Evolutionary conservation across 2,329 filamentous ascomycete genomes (phyloP), one percentile per base, ranked within the genome.

Genomic region (Mycosphaerella sp.): DNA sequence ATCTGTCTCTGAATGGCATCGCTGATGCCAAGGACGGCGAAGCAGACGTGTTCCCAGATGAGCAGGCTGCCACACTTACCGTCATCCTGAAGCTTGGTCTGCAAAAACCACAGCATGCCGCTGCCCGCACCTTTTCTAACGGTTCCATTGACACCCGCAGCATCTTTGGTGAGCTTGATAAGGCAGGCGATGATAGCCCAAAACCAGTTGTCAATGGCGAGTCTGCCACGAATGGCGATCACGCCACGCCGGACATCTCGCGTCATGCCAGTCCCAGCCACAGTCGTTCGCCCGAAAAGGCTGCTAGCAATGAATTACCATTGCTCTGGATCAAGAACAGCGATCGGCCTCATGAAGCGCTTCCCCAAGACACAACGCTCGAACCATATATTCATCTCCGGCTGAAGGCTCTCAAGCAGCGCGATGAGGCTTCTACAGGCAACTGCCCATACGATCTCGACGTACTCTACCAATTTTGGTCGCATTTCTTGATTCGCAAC

Each of bases 391-490:
- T 70, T 49, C 66, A 72, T 48, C 74, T 79, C 62, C 75, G 72
- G 63, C 71, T 69, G 58, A 76, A 75, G 65, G 76, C 76, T 54
- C 73, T 80, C 46, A 67, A 72, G 48, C 74, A 79, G 69, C 77
- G 76, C 60, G 68, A 71, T 57, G 69, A 70, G 60, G 70, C 72
- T 57, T 60, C 71, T 42, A 68, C 69, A 59, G 74, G 73, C 60
- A 71, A 59, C 51, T 77, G 74, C 39, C 78, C 80, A 46, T 73
- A 76, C 56, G 78, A 83, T 64, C 83, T 86, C 77, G 78, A 81
- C 66, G 77, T 82, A 55, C 78, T 88, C 31, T 89, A 89, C 73
- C 78, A 83, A 59, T 87, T 87, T 73, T 90, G 86, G 85, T 82
- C 82, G 17, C 80, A 85, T 68, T 87, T 86, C 66, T 76, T 90